phyloP scores from a whole-genome alignment of 2,329 filamentous ascomycete genomes.

The Cladosporium velox region DNA sequence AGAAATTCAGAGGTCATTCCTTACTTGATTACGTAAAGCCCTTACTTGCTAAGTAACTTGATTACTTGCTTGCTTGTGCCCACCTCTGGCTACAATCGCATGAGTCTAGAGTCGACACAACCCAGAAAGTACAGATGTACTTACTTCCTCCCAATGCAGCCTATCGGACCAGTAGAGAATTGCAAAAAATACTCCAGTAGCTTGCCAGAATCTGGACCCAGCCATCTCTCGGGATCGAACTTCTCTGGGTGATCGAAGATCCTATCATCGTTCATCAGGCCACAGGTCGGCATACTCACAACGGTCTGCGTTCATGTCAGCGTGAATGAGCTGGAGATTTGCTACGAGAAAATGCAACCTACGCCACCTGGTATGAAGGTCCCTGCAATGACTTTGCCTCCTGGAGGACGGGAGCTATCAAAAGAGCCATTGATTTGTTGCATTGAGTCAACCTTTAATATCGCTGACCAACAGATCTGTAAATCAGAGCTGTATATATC shows the following conservation, averaged over 20 bases:
- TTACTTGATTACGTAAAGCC: too few species aligned
- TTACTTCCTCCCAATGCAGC: not conserved
- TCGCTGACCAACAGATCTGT: too few species aligned
- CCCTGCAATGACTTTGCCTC: not conserved
- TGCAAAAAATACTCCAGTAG: not conserved
- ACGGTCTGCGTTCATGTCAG: not conserved
- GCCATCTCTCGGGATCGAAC: not conserved
- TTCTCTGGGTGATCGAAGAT: not conserved
- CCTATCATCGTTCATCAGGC: not conserved
- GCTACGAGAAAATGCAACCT: not conserved
- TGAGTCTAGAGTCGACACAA: too few species aligned
- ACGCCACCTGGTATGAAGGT: not conserved
- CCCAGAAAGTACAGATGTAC: not conserved
- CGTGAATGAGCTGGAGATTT: not conserved
- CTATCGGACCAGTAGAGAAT: not conserved
- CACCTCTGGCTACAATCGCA: too few species aligned
- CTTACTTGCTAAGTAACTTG: too few species aligned
- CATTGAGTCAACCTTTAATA: too few species aligned
- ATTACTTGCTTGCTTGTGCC: too few species aligned
- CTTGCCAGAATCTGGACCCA: not conserved
- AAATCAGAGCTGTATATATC: not conserved
- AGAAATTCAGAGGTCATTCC: too few species aligned
- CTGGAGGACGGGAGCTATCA: too few species aligned
- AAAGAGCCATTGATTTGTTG: too few species aligned
- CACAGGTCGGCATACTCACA: not conserved